Evolutionary conservation across 192 early-diverging fungal species (phyloP).

Genomic region (Coemansia sp.): DNA sequence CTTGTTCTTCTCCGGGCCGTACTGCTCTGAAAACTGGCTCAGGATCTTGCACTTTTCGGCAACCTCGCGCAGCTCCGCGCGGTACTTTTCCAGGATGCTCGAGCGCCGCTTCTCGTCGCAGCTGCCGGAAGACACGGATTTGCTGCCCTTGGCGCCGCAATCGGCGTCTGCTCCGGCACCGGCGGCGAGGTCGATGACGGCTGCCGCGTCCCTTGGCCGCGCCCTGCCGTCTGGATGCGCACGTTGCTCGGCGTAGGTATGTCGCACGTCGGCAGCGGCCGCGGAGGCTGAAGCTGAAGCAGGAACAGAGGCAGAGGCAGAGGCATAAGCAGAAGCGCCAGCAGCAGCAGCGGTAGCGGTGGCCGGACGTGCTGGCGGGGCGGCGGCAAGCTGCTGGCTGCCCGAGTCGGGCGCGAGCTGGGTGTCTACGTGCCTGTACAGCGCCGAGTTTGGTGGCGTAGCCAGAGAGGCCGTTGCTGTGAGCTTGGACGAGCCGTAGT

Average conservation of each 20-base stretch:
- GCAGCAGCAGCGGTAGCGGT: background rate
- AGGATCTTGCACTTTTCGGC: slow-evolving; percentile 51
- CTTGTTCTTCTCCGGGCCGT: slow-evolving; percentile 50
- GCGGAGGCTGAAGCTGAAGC: too few species aligned
- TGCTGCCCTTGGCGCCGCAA: slow-evolving; percentile 5
- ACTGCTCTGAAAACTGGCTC: slow-evolving; percentile 51
- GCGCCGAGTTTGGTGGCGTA: slow-evolving; percentile 4
- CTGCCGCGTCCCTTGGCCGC: too few species aligned
- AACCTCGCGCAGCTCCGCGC: slow-evolving; percentile 42
- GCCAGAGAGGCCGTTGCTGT: background rate
- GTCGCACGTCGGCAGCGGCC: too few species aligned
- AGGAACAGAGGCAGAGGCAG: too few species aligned
- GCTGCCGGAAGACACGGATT: background rate
- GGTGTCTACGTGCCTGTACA: background rate
- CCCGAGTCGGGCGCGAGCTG: background rate
- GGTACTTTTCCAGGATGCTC: slow-evolving; percentile 45
- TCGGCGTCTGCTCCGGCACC: background rate
- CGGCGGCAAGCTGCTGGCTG: background rate
- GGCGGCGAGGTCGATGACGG: too few species aligned
- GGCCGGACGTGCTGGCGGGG: background rate
- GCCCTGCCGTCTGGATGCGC: too few species aligned
- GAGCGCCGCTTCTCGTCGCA: slow-evolving; percentile 9
- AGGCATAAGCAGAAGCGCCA: background rate
- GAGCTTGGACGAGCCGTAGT: background rate
- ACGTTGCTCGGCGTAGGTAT: too few species aligned